Base-by-base conservation (phyloP, 805 yeast species). In the Lipomyces anomalus region DNA sequence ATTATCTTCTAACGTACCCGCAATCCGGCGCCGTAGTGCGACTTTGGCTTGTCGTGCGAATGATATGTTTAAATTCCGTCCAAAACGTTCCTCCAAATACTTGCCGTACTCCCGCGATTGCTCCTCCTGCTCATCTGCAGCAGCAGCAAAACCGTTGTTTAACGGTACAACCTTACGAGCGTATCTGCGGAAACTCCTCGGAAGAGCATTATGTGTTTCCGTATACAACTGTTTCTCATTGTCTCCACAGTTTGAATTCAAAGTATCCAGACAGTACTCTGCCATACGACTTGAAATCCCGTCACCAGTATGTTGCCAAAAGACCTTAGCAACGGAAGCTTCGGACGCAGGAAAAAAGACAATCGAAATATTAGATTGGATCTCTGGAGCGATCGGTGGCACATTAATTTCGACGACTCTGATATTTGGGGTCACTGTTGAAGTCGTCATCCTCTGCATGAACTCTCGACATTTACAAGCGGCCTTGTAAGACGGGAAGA, bases 261-360 rank as follows among this genome's bases (percentile, higher is more conserved):
- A 43, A 28, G 55, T 60, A 49, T 77, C 78, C 48, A 83, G 65
- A 39, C 84, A 79, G 59, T 86, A 92, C 64, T 89, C 96, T 1
- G 88, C 97, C 61, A 81, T 68, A 57, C 97, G 72, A 29, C 95
- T 85, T 13, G 95, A 85, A 22, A 92, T 76, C n/a, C 96, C 95
- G 64, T 90, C 97, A 22, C 99, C 99, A 0, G 95, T 71, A 60
- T 89, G 96, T 63, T 90, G 97, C 98, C 98, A 92, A 67, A 86
- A 92, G 57, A 79, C 79, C 61, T 86, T 88, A 33, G 92, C 89
- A 3, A 84, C 63, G 1, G 76, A 63, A 51, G 71, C 79, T 47
- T 73, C 79, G 2, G 70, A 68, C 1, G 69, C 63, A 1, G 85
- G 85, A 58, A 83, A 84, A 50, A 92, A 80, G n/a, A 88, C 86